A percentile compares a stretch with the other conserved stretches of the same genome.
These are phyloP conservation scores for Triticum timopheevii DNA, from an alignment of 176 grass and related monocot species.

Conservation along the genomic window DNA sequence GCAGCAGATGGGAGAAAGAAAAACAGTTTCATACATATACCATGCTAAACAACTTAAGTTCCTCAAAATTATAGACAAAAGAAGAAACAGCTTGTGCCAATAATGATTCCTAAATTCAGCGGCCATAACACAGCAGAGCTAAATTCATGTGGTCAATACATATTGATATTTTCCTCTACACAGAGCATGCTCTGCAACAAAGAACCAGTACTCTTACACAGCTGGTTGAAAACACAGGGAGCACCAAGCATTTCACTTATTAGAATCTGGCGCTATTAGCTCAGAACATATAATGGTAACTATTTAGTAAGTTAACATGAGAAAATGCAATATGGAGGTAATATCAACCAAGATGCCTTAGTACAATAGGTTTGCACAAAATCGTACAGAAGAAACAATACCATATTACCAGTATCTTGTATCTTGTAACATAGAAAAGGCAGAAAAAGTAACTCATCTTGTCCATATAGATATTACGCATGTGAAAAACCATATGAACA, in stretches of 20 bases:
- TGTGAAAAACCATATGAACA: conserved; percentile 24
- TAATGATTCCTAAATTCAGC: not conserved
- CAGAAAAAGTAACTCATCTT: conserved; percentile 17
- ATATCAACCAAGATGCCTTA: not conserved
- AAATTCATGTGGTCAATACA: not conserved
- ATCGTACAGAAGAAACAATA: not conserved
- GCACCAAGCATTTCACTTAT: conserved; percentile 87
- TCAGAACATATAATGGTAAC: not conserved
- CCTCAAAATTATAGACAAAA: not conserved
- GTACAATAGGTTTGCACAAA: not conserved
- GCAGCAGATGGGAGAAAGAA: too few species aligned
- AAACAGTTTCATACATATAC: too few species aligned
- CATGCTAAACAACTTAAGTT: not conserved
- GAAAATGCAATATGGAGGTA: not conserved
- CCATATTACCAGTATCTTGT: not conserved
- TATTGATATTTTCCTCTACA: not conserved
- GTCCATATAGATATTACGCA: conserved; percentile 9
- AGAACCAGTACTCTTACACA: not conserved
- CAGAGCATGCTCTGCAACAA: not conserved
- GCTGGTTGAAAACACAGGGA: conserved; percentile 35
- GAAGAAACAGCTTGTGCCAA: too few species aligned
- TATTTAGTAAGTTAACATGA: not conserved
- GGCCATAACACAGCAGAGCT: not conserved
- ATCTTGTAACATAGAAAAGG: conserved; percentile 25
- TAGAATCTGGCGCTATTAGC: conserved; percentile 65